Conservation (phyloP, 106 monocot genomes). For the Posidonia australis region DNA sequence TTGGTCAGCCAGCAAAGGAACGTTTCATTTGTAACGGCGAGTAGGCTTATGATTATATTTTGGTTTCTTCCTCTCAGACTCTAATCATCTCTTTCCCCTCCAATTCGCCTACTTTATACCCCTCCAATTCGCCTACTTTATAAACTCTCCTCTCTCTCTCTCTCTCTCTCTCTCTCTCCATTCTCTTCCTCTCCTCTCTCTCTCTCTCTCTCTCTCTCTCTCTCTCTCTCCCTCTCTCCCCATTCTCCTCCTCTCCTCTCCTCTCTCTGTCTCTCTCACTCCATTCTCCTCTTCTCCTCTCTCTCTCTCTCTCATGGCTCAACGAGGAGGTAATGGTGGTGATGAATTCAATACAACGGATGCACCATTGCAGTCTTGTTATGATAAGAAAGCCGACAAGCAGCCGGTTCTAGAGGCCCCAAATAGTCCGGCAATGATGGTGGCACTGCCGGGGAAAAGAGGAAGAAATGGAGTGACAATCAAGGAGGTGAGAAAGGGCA, state of each 20-base stretch:
- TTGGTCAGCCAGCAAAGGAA: too few relatives aligned
- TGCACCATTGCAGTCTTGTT: not conserved
- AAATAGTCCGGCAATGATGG: not conserved
- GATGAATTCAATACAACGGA: not conserved
- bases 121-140: too few relatives aligned
- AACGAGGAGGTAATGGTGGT: not conserved
- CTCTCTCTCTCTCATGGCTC: not conserved
- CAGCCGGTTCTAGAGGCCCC: not conserved
- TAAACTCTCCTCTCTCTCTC: too few relatives aligned
- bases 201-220: too few relatives aligned
- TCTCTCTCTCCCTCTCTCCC: too few relatives aligned
- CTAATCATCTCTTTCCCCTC: not conserved
- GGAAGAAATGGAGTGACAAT: not conserved
- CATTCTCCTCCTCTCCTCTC: too few relatives aligned
- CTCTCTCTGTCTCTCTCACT: too few relatives aligned
- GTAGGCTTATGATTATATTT: not conserved
- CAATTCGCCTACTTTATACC: too few relatives aligned
- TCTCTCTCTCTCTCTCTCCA: too few relatives aligned
- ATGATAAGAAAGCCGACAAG: not conserved
- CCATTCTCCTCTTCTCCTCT: too few relatives aligned
- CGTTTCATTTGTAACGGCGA: not conserved
- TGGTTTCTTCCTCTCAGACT: not conserved
- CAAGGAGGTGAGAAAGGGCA: not conserved
- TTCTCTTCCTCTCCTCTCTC: too few relatives aligned
- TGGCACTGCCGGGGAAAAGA: not conserved